phyloP scores from a whole-genome alignment of 1,284 basidiomycete genomes.

The Cutaneotrichosporon daszewskae region DNA sequence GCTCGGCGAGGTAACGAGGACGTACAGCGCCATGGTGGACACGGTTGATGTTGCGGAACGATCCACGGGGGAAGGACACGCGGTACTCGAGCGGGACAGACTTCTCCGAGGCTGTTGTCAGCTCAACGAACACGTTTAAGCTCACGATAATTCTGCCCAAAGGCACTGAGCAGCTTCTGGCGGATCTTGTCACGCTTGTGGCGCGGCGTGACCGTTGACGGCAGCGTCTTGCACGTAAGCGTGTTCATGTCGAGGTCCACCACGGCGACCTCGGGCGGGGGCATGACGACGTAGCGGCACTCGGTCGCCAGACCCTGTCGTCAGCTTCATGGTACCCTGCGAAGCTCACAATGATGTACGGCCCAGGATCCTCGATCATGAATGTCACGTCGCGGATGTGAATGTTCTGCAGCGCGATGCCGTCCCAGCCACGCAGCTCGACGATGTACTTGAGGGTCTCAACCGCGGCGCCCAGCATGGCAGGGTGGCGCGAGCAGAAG shows the following conservation, averaged over 20 bases:
- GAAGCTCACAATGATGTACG: slow-evolving; percentile 68
- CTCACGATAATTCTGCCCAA: slow-evolving; percentile 56
- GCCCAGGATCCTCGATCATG: slow-evolving; percentile 55
- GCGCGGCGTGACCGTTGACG: slow-evolving; percentile 69
- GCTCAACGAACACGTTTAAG: neutral
- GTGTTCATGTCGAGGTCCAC: slow-evolving; percentile 69
- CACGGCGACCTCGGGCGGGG: slow-evolving; percentile 75
- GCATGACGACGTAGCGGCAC: slow-evolving; percentile 68
- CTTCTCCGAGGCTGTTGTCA: slow-evolving; percentile 8
- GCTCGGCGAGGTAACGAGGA: slow-evolving; percentile 42
- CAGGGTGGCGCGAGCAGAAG: slow-evolving; percentile 83
- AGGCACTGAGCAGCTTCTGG: slow-evolving; percentile 66
- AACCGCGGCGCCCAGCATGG: slow-evolving; percentile 77
- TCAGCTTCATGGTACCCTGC: slow-evolving; percentile 1
- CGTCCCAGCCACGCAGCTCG: slow-evolving; percentile 89
- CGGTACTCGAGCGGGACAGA: slow-evolving; percentile 66
- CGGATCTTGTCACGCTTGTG: slow-evolving; percentile 78
- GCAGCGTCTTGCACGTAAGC: slow-evolving; percentile 69
- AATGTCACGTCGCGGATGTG: slow-evolving; percentile 57
- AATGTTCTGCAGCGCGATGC: slow-evolving; percentile 74
- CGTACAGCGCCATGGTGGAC: slow-evolving; percentile 25
- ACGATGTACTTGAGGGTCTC: slow-evolving; percentile 86
- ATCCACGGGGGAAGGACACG: slow-evolving; percentile 85
- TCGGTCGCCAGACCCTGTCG: slow-evolving; percentile 70
- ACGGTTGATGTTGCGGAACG: slow-evolving; percentile 48